phyloP scores from a whole-genome alignment of 202 grass and related monocot species.

The Carex arenaria region DNA sequence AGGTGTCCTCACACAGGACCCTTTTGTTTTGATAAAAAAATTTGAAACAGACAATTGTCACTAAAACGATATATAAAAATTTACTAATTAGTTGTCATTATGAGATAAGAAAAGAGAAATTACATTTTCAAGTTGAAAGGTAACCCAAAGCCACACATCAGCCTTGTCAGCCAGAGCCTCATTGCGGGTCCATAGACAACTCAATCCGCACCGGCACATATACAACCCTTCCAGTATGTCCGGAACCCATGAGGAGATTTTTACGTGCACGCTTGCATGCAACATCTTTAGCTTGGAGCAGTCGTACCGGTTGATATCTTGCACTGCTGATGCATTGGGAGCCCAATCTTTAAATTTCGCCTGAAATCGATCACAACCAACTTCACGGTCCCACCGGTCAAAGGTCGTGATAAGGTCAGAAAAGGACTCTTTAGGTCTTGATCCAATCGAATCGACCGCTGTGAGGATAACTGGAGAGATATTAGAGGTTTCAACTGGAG shows the following conservation, averaged over 20 bases:
- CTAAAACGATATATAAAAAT: neutral
- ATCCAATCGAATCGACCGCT: neutral
- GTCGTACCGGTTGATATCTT: conserved; percentile 15
- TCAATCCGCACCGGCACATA: conserved; percentile 25
- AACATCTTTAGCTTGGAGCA: conserved; percentile 2
- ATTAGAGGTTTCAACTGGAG: neutral
- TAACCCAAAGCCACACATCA: conserved; percentile 23
- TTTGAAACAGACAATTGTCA: too few relatives aligned
- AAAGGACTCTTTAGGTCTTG: neutral
- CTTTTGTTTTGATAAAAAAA: too few relatives aligned
- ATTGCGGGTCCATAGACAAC: conserved; percentile 29
- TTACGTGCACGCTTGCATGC: conserved; percentile 23
- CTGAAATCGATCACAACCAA: conserved; percentile 19
- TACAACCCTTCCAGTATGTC: conserved; percentile 24
- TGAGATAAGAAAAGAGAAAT: neutral
- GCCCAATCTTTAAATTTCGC: conserved; percentile 19
- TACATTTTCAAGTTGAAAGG: conserved; percentile 17
- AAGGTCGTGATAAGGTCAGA: conserved; percentile 11
- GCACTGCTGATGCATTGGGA: conserved; percentile 14
- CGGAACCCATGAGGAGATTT: conserved; percentile 19
- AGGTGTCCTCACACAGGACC: too few relatives aligned
- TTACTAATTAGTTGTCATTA: neutral
- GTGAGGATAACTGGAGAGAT: neutral
- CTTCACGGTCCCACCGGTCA: conserved; percentile 18
- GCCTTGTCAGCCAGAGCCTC: conserved; percentile 24